Evolutionary conservation across 73 alveolate genomes (phyloP), one percentile per base, ranked within the genome.

Genomic region (Paramecium sexaurelia): DNA sequence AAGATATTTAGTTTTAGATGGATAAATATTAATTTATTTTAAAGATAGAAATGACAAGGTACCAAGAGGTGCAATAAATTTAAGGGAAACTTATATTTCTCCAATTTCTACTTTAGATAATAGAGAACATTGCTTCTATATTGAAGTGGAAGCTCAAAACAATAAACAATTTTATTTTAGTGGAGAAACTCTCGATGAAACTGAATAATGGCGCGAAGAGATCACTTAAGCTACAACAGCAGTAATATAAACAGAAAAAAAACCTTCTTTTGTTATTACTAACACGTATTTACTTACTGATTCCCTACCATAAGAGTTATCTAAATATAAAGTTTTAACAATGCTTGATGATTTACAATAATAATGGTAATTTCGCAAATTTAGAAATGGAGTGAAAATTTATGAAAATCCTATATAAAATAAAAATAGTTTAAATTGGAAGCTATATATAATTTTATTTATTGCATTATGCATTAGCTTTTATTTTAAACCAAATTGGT

Each of bases 161-260:
- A 67, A 71, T 71, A 71, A 88, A 26, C 43, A 69, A 69, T 88
- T 68, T 32, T 88, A 68, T 45, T 88, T 88, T 26, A 88, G 94
- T 20, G 94, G 94, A 1, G 61, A 61, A 41, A 88, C 61, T 3
- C n/a, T 32, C 7, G 91, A 88, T 33, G 94, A 88, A 88, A 68
- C 94, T 20, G 91, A 88, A 45, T 40, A 88, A 55, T 88, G 94
- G 94, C 47, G 87, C 20, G 78, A 67, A 88, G 94, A 88, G 26
- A 69, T 88, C 13, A 41, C 87, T 15, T 32, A 88, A 29, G 94
- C 94, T 7, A 82, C 94, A 10, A 71, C 55, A 36, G 55, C 90
- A 22, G 40, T 26, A 22, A 45, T 32, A n/a, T 17, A 36, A 66
- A 41, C 45, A 55, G 94, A 68, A 41, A 36, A 69, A 8, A 9